Evolutionary conservation across 2,329 filamentous ascomycete genomes (phyloP).

Genomic region (Fonsecaea pedrosoi): DNA sequence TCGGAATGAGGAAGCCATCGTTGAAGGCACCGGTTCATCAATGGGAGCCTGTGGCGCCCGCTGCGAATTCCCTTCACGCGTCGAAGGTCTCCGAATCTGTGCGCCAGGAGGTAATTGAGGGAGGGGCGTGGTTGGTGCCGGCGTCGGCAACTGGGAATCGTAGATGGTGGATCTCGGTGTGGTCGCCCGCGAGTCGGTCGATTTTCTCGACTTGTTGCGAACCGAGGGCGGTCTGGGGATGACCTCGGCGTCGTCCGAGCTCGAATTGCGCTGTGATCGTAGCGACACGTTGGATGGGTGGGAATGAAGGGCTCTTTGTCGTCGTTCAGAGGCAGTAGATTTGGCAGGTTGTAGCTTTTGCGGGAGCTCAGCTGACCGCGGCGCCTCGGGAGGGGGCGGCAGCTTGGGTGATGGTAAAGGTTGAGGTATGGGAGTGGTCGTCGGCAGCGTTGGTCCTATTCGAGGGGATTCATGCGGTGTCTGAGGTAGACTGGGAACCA

Average conservation of each 20-base stretch:
- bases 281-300: constrained; percentile 37
- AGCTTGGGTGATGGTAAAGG: constrained; percentile 24
- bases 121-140: constrained; percentile 36
- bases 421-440: constrained; percentile 12
- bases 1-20: constrained; percentile 4
- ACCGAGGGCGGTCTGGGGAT: constrained; percentile 23
- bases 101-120: constrained; percentile 32
- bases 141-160: constrained; percentile 33
- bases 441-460: constrained; percentile 8
- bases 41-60: constrained; percentile 13
- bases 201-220: constrained; percentile 33
- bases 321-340: constrained; percentile 37
- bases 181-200: constrained; percentile 34
- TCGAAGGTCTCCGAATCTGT: constrained; percentile 31
- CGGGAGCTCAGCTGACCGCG: constrained; percentile 20
- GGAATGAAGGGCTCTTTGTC: constrained; percentile 37
- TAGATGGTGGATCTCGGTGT: constrained; percentile 34
- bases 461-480: constrained; percentile 36
- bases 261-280: constrained; percentile 28
- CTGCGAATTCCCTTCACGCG: constrained; percentile 20
- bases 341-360: constrained; percentile 30
- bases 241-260: constrained; percentile 34
- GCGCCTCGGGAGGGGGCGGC: constrained; percentile 20
- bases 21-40: constrained; percentile 24
- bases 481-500: constrained; percentile 29